Conservation (phyloP, 2,329 filamentous ascomycete genomes). For the Lecanicillium sp. region DNA sequence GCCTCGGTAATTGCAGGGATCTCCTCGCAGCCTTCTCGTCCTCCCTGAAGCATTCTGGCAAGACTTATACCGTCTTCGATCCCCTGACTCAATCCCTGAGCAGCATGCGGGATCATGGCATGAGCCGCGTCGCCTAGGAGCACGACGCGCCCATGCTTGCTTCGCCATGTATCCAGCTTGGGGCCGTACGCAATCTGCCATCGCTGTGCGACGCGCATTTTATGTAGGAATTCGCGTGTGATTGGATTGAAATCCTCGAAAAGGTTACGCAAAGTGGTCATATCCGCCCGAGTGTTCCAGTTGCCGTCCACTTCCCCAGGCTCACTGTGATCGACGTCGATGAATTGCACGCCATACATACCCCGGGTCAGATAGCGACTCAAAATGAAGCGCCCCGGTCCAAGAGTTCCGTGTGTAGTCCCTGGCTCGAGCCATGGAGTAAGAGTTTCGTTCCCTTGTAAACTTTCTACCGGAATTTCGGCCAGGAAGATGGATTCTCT, state of each 20-base stretch:
- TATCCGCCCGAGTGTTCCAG: conserved; percentile 12
- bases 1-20: neutral
- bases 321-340: conserved; percentile 8
- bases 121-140: conserved; percentile 12
- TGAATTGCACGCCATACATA: conserved; percentile 7
- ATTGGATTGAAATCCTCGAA: conserved; percentile 8
- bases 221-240: conserved; percentile 1
- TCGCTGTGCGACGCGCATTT: neutral
- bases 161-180: conserved; percentile 3
- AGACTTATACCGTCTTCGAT: conserved; percentile 12
- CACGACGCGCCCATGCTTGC: conserved; percentile 4
- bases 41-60: neutral
- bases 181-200: conserved; percentile 13
- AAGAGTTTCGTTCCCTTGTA: neutral
- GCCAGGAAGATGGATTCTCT: conserved; percentile 12
- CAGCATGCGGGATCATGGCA: conserved; percentile 13
- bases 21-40: neutral
- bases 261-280: neutral
- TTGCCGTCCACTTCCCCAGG: conserved; percentile 7
- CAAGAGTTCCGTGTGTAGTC: conserved; percentile 12
- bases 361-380: neutral
- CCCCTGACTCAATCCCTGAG: conserved; percentile 12
- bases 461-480: neutral
- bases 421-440: conserved; percentile 2
- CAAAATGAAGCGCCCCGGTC: conserved; percentile 11